phyloP scores from a whole-genome alignment of 2,329 filamentous ascomycete genomes.

The Colletotrichum theobromicola region DNA sequence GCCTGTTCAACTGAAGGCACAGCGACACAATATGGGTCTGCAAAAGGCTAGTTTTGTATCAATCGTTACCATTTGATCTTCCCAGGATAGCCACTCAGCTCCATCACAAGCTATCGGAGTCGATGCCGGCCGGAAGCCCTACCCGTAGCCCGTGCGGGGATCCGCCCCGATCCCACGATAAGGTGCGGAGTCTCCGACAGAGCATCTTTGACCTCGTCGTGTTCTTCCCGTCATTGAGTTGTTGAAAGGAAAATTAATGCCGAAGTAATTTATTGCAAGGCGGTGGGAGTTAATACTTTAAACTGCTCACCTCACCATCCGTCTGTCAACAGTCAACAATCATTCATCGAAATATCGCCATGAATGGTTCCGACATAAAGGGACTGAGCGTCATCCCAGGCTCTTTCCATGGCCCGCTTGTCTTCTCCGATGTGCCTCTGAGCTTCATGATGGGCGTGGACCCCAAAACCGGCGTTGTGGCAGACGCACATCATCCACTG shows the following conservation, averaged over 20 bases:
- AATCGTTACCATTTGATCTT: too few relatives aligned
- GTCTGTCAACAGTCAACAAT: neutral
- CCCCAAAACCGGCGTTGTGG: slow-evolving; percentile 41
- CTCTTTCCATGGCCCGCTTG: neutral
- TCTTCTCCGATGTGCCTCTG: slow-evolving; percentile 23
- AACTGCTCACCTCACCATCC: neutral
- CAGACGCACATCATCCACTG: slow-evolving; percentile 49
- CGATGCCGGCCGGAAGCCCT: neutral
- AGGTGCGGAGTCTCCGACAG: neutral
- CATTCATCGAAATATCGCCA: neutral
- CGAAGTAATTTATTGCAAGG: neutral
- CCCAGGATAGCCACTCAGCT: neutral
- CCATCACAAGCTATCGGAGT: neutral
- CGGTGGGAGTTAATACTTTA: neutral
- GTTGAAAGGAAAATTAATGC: neutral
- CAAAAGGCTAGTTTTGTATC: too few relatives aligned
- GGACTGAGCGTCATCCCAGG: neutral
- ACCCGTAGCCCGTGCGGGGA: neutral
- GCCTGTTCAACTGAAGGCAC: neutral
- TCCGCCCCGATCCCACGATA: neutral
- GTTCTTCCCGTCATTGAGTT: neutral
- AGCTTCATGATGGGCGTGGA: slow-evolving; percentile 54
- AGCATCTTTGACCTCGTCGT: neutral
- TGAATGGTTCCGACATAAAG: neutral
- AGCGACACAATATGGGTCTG: neutral